Evolutionary conservation across 2,329 filamentous ascomycete genomes (phyloP).

Genomic region (Tolypocladium amazonense): DNA sequence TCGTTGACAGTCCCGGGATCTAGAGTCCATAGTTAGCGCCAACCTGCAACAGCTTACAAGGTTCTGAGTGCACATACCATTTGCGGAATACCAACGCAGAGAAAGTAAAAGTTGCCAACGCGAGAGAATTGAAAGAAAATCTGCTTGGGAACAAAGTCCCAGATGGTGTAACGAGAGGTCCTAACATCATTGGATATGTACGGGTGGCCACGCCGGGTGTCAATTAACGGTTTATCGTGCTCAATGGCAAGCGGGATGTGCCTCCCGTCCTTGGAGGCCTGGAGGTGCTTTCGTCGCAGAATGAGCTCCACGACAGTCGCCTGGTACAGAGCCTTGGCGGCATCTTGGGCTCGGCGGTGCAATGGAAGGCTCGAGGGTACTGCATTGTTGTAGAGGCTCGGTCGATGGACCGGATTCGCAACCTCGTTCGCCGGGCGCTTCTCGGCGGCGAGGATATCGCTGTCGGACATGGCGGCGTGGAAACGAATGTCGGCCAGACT

Average conservation of each 20-base stretch:
- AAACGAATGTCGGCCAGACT: not conserved
- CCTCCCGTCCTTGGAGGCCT: conserved; percentile 61
- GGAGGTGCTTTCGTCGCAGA: conserved; percentile 55
- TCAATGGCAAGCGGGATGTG: conserved; percentile 32
- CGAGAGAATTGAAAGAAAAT: conserved; percentile 79
- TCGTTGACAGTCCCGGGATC: conserved; percentile 64
- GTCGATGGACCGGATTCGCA: not conserved
- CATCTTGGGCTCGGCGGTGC: conserved; percentile 10
- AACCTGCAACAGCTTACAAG: not conserved
- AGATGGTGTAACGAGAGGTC: conserved; percentile 72
- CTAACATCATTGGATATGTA: conserved; percentile 58
- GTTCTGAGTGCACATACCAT: conserved; percentile 31
- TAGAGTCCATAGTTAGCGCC: conserved; percentile 4
- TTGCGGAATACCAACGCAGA: conserved; percentile 74
- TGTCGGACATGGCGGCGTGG: conserved; percentile 1
- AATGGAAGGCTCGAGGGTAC: not conserved
- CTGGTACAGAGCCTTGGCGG: conserved; percentile 19
- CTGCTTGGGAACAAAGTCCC: conserved; percentile 79
- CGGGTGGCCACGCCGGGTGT: conserved; percentile 36
- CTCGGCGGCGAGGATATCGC: not conserved
- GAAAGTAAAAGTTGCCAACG: conserved; percentile 78
- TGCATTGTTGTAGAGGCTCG: conserved; percentile 1
- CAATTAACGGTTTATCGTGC: conserved; percentile 29
- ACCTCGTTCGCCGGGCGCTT: not conserved
- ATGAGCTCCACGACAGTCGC: conserved; percentile 35